phyloP scores from a whole-genome alignment of 2,329 filamentous ascomycete species.

The Sporothrix mexicana region DNA sequence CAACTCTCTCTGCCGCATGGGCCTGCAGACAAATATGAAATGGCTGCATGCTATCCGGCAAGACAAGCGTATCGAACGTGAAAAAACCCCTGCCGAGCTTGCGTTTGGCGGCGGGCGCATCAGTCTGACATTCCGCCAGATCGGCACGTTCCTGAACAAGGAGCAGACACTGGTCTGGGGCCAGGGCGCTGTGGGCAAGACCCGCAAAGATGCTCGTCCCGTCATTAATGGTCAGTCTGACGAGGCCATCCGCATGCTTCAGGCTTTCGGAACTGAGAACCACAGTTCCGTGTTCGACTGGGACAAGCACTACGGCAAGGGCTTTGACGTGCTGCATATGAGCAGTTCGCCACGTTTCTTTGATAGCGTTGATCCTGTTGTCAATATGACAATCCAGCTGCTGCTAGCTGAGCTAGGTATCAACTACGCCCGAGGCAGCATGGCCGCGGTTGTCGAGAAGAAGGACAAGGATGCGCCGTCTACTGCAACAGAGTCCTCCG shows the following conservation, averaged over 20 bases:
- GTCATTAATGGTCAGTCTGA: slow-evolving; percentile 73
- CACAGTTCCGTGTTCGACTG: slow-evolving; percentile 74
- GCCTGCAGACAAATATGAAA: slow-evolving; percentile 77
- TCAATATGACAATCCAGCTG: slow-evolving; percentile 57
- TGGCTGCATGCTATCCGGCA: slow-evolving; percentile 94
- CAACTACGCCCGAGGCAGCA: slow-evolving; percentile 54
- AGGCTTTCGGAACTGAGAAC: slow-evolving; percentile 86
- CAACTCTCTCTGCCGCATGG: slow-evolving; percentile 86
- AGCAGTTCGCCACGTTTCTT: slow-evolving; percentile 58
- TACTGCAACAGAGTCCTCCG: not conserved
- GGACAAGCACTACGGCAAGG: slow-evolving; percentile 74
- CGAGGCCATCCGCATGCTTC: slow-evolving; percentile 72
- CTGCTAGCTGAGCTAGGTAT: slow-evolving; percentile 58
- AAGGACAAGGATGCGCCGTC: slow-evolving; percentile 36
- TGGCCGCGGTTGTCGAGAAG: slow-evolving; percentile 43
- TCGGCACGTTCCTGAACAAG: slow-evolving; percentile 80
- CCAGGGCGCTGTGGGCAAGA: slow-evolving; percentile 80
- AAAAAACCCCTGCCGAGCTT: slow-evolving; percentile 73
- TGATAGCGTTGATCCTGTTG: slow-evolving; percentile 52
- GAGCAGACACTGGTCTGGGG: slow-evolving; percentile 81
- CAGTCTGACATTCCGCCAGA: slow-evolving; percentile 87
- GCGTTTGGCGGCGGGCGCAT: slow-evolving; percentile 80
- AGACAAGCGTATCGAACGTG: slow-evolving; percentile 73
- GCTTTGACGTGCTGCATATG: slow-evolving; percentile 83
- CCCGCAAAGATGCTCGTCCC: slow-evolving; percentile 59